phyloP scores from a whole-genome alignment of 192 early-diverging fungal genomes.

The Chytriomyces sp. region DNA sequence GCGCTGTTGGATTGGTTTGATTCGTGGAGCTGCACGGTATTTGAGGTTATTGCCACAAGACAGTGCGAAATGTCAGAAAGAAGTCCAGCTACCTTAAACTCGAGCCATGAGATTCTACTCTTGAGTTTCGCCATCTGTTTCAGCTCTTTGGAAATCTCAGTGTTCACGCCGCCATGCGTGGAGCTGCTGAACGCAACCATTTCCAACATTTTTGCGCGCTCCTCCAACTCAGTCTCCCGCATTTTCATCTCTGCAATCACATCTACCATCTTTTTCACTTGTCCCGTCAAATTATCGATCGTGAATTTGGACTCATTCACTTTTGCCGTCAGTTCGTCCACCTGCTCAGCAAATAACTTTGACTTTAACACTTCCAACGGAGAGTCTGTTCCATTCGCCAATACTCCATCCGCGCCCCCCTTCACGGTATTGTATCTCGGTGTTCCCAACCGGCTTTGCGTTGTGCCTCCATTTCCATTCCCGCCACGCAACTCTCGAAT shows the following conservation, averaged over 20 bases:
- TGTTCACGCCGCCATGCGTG: neutral
- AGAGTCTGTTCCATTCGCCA: neutral
- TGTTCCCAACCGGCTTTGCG: neutral
- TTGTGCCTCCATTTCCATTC: too few relatives aligned
- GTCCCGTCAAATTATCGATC: neutral
- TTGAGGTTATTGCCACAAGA: too few relatives aligned
- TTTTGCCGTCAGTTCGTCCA: neutral
- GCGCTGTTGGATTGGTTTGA: neutral
- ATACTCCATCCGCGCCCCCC: neutral
- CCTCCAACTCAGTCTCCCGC: too few relatives aligned
- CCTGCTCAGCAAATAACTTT: neutral
- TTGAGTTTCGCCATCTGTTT: neutral
- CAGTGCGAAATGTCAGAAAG: neutral
- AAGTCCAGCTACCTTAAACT: neutral
- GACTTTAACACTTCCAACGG: neutral
- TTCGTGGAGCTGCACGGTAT: neutral
- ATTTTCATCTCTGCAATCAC: too few relatives aligned
- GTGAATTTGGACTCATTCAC: neutral
- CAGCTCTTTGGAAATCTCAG: neutral
- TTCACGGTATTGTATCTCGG: neutral
- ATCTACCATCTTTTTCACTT: constrained; percentile 1
- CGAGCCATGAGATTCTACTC: constrained; percentile 3
- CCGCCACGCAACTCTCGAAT: neutral
- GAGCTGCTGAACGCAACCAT: too few relatives aligned
- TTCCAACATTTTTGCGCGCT: too few relatives aligned